Evolutionary conservation across 805 yeast species (phyloP).

Genomic region (Kuraishia piskuri): DNA sequence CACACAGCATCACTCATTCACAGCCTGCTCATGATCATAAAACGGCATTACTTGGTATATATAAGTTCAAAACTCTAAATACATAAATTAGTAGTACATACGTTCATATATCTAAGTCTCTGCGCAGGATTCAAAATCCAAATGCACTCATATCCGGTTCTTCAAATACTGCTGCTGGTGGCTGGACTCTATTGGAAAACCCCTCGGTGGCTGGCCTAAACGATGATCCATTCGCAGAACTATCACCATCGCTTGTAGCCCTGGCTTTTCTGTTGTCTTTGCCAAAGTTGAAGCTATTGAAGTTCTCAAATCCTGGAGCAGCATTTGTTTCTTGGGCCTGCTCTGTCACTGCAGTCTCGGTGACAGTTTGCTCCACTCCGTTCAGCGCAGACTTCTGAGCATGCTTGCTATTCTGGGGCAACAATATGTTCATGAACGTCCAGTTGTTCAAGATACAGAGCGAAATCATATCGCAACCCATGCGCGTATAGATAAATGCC

Average conservation of each 20-base stretch:
- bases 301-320: not conserved
- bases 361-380: not conserved
- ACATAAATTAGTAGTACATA: too few species aligned
- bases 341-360: not conserved
- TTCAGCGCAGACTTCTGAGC: not conserved
- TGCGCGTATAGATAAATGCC: slow-evolving; percentile 60
- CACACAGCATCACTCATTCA: too few species aligned
- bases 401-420: not conserved
- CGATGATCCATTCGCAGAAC: not conserved
- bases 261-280: not conserved
- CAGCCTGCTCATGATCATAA: too few species aligned
- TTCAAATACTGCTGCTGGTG: slow-evolving; percentile 47
- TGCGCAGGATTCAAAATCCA: slow-evolving; percentile 31
- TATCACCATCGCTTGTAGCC: not conserved
- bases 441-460: slow-evolving; percentile 56
- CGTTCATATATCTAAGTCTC: not conserved
- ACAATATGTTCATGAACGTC: slow-evolving; percentile 35
- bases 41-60: too few species aligned
- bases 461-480: slow-evolving; percentile 87
- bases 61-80: too few species aligned
- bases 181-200: slow-evolving; percentile 19
- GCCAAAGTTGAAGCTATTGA: not conserved
- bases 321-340: not conserved
- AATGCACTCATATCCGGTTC: slow-evolving; percentile 78
- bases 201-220: slow-evolving; percentile 4